Conservation (phyloP, 2,329 filamentous ascomycete species). For the Huntiella bhutanensis region DNA sequence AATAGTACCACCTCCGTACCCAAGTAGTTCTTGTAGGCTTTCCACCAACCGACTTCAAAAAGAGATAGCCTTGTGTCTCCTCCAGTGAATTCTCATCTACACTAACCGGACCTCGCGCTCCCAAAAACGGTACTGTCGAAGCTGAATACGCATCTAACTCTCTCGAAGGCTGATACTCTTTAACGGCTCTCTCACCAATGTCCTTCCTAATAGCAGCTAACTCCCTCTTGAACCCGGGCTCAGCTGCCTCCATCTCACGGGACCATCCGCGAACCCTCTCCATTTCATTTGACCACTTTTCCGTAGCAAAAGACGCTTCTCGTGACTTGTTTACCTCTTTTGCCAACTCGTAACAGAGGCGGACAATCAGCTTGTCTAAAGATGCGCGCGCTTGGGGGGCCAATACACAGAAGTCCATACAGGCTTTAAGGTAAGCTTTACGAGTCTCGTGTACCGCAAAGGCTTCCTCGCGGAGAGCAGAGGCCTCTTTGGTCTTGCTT, state of each 20-base stretch:
- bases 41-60: conserved; percentile 59
- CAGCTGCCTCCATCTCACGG: conserved; percentile 82
- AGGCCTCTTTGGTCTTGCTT: conserved; percentile 85
- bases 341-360: conserved; percentile 72
- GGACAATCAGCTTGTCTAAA: conserved; percentile 72
- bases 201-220: conserved; percentile 60
- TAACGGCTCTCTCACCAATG: conserved; percentile 59
- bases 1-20: conserved; percentile 87
- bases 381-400: conserved; percentile 70
- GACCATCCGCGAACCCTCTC: conserved; percentile 85
- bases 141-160: conserved; percentile 85
- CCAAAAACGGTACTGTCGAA: conserved; percentile 76
- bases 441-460: conserved; percentile 88
- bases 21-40: conserved; percentile 83
- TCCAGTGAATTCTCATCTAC: conserved; percentile 26
- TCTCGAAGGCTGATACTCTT: conserved; percentile 57
- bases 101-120: conserved; percentile 45
- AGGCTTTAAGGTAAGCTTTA: conserved; percentile 76
- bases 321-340: conserved; percentile 59
- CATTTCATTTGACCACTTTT: conserved; percentile 59
- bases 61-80: conserved; percentile 93
- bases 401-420: conserved; percentile 80
- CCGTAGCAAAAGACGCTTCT: conserved; percentile 45
- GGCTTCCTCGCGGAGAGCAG: conserved; percentile 77
- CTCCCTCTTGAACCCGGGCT: conserved; percentile 65